Percentiles rank a stretch among this genome's conserved stretches.
These are phyloP conservation scores for Brassica cretica DNA, from an alignment of 345 rosid genomes.

Conservation along the genomic window DNA sequence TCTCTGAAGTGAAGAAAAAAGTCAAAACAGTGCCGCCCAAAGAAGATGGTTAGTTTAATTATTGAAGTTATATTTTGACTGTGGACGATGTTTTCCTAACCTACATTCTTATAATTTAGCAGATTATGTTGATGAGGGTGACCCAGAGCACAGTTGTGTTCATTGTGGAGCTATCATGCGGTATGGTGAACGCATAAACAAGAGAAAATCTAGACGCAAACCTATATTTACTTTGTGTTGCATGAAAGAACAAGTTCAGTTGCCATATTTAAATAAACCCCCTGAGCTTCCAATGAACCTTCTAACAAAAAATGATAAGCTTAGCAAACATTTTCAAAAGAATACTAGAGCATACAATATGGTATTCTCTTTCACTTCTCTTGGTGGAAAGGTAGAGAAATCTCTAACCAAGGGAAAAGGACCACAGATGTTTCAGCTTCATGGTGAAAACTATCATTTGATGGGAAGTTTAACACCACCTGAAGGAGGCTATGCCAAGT, in stretches of 20 bases:
- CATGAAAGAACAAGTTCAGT: background rate
- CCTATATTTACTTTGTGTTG: background rate
- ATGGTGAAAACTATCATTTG: background rate
- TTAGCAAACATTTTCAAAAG: background rate
- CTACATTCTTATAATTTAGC: background rate
- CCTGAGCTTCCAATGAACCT: background rate
- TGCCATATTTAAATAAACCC: background rate
- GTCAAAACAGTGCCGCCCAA: background rate
- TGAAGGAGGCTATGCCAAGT: background rate
- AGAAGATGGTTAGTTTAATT: background rate
- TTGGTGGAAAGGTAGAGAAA: background rate
- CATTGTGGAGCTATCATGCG: background rate
- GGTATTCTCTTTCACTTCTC: background rate
- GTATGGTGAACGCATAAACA: background rate
- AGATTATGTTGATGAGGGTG: background rate
- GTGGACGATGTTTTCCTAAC: background rate
- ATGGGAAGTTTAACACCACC: background rate
- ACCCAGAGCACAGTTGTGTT: background rate
- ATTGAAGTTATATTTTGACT: no score
- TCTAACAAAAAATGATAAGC: background rate
- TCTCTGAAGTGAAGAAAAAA: background rate
- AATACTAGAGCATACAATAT: background rate
- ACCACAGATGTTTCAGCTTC: background rate
- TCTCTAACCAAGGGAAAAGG: background rate
- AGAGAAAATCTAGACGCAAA: background rate